phyloP scores from a whole-genome alignment of 441 rosid genomes.

The Populus trichocarpa region DNA sequence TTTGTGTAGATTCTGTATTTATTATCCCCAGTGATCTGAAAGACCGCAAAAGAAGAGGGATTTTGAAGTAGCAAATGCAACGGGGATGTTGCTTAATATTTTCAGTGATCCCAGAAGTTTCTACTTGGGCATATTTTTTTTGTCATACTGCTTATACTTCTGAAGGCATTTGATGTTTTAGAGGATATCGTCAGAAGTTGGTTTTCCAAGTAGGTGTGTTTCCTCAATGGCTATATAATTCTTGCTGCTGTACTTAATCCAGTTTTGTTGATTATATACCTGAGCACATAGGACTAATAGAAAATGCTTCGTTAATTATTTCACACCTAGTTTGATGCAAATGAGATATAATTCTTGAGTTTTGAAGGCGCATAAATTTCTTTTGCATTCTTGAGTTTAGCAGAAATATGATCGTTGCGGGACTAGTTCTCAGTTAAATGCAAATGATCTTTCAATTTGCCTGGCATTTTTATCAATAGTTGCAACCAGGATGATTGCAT shows the following conservation, averaged over 20 bases:
- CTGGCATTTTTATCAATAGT: too few species aligned
- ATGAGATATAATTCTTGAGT: too few species aligned
- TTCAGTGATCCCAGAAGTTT: constrained; percentile 23
- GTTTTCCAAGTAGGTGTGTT: constrained; percentile 33
- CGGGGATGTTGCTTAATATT: constrained; percentile 18
- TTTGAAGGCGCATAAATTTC: too few species aligned
- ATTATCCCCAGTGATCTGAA: constrained; percentile 64
- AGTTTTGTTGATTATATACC: constrained; percentile 31
- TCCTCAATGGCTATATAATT: constrained; percentile 37
- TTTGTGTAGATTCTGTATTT: constrained; percentile 81
- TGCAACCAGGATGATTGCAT: too few species aligned
- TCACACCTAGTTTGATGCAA: constrained; percentile 8
- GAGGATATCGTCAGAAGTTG: constrained; percentile 32
- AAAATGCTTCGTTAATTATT: constrained; percentile 23
- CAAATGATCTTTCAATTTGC: too few species aligned
- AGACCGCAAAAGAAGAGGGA: constrained; percentile 40
- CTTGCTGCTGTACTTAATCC: constrained; percentile 28
- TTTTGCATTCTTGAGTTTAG: too few species aligned
- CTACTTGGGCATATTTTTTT: constrained; percentile 11
- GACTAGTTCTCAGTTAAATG: too few species aligned
- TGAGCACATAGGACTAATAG: constrained; percentile 21
- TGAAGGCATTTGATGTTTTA: constrained; percentile 27
- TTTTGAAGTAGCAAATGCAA: constrained; percentile 32
- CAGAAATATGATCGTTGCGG: too few species aligned
- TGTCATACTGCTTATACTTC: constrained; percentile 36